phyloP scores from a whole-genome alignment of 2,329 filamentous ascomycete species.

The Verticillium alfalfae region DNA sequence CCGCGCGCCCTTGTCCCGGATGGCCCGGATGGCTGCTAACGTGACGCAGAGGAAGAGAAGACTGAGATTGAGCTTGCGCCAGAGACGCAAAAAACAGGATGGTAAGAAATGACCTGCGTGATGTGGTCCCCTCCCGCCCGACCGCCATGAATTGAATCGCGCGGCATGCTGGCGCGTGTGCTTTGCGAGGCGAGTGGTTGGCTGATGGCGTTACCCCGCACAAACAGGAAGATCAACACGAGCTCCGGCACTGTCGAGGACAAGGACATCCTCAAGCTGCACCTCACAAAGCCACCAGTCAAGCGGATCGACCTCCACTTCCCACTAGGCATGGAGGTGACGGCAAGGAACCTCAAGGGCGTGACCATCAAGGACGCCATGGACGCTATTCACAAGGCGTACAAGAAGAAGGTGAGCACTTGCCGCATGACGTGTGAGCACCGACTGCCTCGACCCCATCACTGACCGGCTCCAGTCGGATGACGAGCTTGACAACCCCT shows the following conservation, averaged over 20 bases:
- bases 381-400: conserved; percentile 92
- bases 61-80: conserved; percentile 67
- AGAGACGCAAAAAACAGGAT: conserved; percentile 84
- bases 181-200: not conserved
- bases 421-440: not conserved
- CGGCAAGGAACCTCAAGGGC: conserved; percentile 85
- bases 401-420: conserved; percentile 82
- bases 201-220: not conserved
- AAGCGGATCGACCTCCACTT: conserved; percentile 95
- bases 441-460: conserved; percentile 8
- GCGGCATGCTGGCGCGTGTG: not conserved
- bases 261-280: conserved; percentile 74
- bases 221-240: conserved; percentile 83
- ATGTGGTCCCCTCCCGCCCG: not conserved
- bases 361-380: conserved; percentile 96
- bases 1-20: not conserved
- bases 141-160: not conserved
- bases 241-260: conserved; percentile 76
- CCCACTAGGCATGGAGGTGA: conserved; percentile 80
- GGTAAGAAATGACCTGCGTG: conserved; percentile 49
- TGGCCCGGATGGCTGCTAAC: conserved; percentile 3
- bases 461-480: conserved; percentile 57
- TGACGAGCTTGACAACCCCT: conserved; percentile 82
- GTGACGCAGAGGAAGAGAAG: conserved; percentile 60
- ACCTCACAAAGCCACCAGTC: conserved; percentile 73